Conservation (phyloP, 441 rosid genomes). For the Raphanus hybrid region DNA sequence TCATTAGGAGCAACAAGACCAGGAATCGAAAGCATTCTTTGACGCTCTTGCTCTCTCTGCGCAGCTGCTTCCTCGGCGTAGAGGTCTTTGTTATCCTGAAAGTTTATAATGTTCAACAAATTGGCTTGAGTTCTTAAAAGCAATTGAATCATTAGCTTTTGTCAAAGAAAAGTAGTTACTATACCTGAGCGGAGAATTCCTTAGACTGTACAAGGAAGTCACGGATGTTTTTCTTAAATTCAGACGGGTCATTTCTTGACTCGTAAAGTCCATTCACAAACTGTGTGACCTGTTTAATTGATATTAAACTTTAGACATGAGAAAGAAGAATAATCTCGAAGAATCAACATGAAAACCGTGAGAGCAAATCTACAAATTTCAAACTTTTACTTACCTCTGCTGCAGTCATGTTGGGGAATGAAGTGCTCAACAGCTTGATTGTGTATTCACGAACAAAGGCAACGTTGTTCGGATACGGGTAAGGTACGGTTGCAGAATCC, state of each 20-base stretch:
- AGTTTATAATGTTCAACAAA: not conserved
- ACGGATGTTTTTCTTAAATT: constrained; percentile 84
- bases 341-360: constrained; percentile 1
- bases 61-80: constrained; percentile 6
- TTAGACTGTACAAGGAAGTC: constrained; percentile 95
- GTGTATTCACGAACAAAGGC: constrained; percentile 89
- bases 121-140: not conserved
- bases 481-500: constrained; percentile 79
- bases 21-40: constrained; percentile 7
- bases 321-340: not conserved
- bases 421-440: constrained; percentile 86
- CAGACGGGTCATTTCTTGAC: constrained; percentile 77
- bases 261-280: constrained; percentile 88
- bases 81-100: constrained; percentile 1
- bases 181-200: constrained; percentile 62
- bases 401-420: constrained; percentile 94
- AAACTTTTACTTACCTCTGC: constrained; percentile 66
- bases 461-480: constrained; percentile 74
- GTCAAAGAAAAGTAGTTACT: not conserved
- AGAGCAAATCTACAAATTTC: not conserved
- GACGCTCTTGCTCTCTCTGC: constrained; percentile 10
- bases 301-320: not conserved
- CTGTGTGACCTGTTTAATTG: constrained; percentile 69
- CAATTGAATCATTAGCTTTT: too few species aligned
- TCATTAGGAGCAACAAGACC: constrained; percentile 7